Evolutionary conservation across 2,329 filamentous ascomycete genomes (phyloP).

Genomic region (Cryphonectria naterciae): DNA sequence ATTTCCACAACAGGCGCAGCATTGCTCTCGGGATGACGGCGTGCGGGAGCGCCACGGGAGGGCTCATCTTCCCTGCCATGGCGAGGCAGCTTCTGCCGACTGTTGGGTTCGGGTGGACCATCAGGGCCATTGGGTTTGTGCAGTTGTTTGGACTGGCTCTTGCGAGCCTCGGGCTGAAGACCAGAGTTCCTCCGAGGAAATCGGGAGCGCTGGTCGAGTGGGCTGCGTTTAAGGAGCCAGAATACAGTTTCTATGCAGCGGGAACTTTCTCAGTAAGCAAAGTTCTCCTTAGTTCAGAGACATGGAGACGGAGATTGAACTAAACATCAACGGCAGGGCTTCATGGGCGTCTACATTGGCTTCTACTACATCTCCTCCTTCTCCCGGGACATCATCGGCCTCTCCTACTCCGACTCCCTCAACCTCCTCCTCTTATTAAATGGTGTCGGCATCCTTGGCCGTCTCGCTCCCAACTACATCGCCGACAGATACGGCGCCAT

Average conservation of each 20-base stretch:
- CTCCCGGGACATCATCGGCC: slow-evolving; percentile 45
- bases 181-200: slow-evolving; percentile 52
- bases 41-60: slow-evolving; percentile 62
- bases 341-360: slow-evolving; percentile 58
- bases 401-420: slow-evolving; percentile 56
- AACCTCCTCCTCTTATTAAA: slow-evolving; percentile 69
- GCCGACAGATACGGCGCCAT: slow-evolving; percentile 63
- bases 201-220: slow-evolving; percentile 58
- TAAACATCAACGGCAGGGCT: slow-evolving; percentile 40
- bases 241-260: slow-evolving; percentile 57
- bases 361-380: slow-evolving; percentile 63
- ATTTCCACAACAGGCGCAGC: slow-evolving; percentile 61
- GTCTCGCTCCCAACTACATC: slow-evolving; percentile 60
- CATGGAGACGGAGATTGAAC: background rate
- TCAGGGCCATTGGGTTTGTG: slow-evolving; percentile 64
- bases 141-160: slow-evolving; percentile 52
- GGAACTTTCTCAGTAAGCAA: slow-evolving; percentile 53
- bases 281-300: background rate
- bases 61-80: slow-evolving; percentile 60
- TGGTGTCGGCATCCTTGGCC: slow-evolving; percentile 61
- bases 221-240: slow-evolving; percentile 58
- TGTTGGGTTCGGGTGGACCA: slow-evolving; percentile 63
- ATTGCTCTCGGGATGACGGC: slow-evolving; percentile 66
- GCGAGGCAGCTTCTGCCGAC: slow-evolving; percentile 59
- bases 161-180: slow-evolving; percentile 46